Base-by-base conservation (phyloP, 352 stramenopile species). In the Thalassiosira sp. region DNA sequence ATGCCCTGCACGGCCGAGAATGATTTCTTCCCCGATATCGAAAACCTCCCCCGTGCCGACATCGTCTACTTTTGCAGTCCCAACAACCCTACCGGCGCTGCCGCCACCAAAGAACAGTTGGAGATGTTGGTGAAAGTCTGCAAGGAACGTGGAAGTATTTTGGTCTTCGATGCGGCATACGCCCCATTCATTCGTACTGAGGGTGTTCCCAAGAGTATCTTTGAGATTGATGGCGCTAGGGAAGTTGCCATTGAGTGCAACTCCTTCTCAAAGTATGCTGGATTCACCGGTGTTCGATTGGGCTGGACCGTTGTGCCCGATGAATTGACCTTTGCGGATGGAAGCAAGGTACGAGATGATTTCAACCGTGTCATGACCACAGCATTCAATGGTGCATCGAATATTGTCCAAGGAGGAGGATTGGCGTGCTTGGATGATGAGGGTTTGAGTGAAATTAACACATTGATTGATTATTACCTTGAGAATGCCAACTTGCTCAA, bases 281-380 rank as follows among this genome's bases (percentile, higher is more conserved):
- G 93, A 25, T 96, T 96, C 69, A 96, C 93, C 13, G 93, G 93
- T 69, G 91, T 95, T 20, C 88, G 93, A 35, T 79, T 96, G 33
- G 93, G 92, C 58, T 96, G 92, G 92, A 95, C 91, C 16, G 91
- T 96, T 7, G 87, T 96, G 40, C 93, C 93, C 11, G 77, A 89
- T 49, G 79, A 89, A 48, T 72, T 96, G 15, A 94, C 90, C 31
- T 96, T 93, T 79, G 67, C 75, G 5, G 89, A 96, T 84, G 90
- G 90, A 53, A 87, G 73, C 16, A 82, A 77, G n/a, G 91, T 96
- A 3, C 72, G 86, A 37, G 76, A 95, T 61, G 92, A 96, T 73
- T 96, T 95, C 70, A 95, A 95, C 79, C 89, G 92, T 68, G 87
- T 96, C 40, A 96, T 96, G 92, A 94, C 89, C 22, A 96, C 92